These are phyloP conservation scores for Wickerhamiella lipophila DNA, from an alignment of 805 yeast species.

Conservation along the genomic window DNA sequence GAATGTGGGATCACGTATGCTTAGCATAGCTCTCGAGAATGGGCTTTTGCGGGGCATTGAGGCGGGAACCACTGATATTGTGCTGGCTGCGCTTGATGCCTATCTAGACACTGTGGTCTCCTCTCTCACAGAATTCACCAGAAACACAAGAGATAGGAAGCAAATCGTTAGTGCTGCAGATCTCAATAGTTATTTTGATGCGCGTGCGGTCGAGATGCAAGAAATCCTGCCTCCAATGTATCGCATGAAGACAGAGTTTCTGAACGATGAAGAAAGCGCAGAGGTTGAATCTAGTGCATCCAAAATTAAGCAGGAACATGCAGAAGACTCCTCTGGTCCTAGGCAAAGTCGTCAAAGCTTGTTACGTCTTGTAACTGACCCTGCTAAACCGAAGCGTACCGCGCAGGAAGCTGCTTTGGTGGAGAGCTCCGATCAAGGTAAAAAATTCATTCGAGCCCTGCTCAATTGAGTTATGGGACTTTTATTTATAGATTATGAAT, in stretches of 20 bases:
- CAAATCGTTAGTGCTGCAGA: constrained; percentile 30
- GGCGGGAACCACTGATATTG: constrained; percentile 62
- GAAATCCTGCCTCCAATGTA: constrained; percentile 29
- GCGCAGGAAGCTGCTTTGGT: constrained; percentile 8
- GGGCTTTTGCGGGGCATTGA: constrained; percentile 77
- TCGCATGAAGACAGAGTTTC: constrained; percentile 26
- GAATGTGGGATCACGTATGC: constrained; percentile 50
- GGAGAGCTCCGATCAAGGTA: constrained; percentile 12
- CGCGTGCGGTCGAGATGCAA: constrained; percentile 28
- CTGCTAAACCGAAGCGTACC: constrained; percentile 6
- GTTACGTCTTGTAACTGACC: background rate
- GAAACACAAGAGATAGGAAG: constrained; percentile 18
- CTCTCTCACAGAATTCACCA: constrained; percentile 46
- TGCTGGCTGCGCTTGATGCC: constrained; percentile 68
- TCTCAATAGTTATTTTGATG: constrained; percentile 25
- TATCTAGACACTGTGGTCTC: constrained; percentile 67
- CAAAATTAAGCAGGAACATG: background rate
- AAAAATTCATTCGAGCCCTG: constrained; percentile 8
- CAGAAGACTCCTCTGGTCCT: background rate
- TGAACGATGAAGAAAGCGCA: constrained; percentile 27
- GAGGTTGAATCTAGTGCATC: background rate
- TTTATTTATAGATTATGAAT: background rate
- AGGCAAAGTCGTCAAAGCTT: background rate
- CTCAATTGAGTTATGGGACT: background rate
- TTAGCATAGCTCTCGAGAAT: constrained; percentile 77